phyloP scores from a whole-genome alignment of 768 basidiomycete genomes.

The Lentinula guzmanii region DNA sequence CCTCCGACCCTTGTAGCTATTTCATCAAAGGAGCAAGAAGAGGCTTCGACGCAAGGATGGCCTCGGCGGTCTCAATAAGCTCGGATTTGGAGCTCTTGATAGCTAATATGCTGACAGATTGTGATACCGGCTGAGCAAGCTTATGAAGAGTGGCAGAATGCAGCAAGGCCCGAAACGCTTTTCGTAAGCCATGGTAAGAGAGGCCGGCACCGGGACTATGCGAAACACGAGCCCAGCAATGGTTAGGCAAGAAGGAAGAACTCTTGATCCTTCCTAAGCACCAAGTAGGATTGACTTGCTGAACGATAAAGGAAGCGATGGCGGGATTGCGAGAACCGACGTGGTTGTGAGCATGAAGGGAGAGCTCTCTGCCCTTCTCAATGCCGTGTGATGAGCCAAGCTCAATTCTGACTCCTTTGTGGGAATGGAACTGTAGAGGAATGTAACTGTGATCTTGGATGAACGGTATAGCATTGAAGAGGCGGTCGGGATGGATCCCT shows the following conservation, averaged over 20 bases:
- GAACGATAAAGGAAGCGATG: slow-evolving; percentile 43
- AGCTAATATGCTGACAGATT: slow-evolving; percentile 19
- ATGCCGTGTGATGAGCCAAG: slow-evolving; percentile 61
- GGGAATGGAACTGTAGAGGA: slow-evolving; percentile 32
- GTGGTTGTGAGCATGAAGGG: slow-evolving; percentile 56
- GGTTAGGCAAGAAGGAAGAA: slow-evolving; percentile 24
- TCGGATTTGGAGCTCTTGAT: slow-evolving; percentile 23
- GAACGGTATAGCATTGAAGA: slow-evolving; percentile 58
- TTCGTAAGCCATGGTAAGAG: background rate
- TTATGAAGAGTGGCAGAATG: background rate
- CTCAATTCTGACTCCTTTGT: slow-evolving; percentile 39
- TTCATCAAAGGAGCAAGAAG: slow-evolving; percentile 2
- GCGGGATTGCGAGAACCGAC: slow-evolving; percentile 51
- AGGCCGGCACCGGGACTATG: slow-evolving; percentile 11
- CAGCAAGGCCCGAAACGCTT: background rate
- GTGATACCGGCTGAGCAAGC: slow-evolving; percentile 12
- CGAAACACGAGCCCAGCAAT: slow-evolving; percentile 46
- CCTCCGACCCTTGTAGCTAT: background rate
- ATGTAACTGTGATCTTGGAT: slow-evolving; percentile 40
- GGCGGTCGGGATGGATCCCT: slow-evolving; percentile 41
- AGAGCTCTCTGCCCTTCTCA: slow-evolving; percentile 57
- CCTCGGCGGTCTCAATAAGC: slow-evolving; percentile 4
- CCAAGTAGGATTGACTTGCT: slow-evolving; percentile 53
- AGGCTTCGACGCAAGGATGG: background rate
- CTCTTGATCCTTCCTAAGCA: slow-evolving; percentile 37